phyloP scores from a whole-genome alignment of 2,329 filamentous ascomycete genomes.

The Calonectria pseudoturangicola region DNA sequence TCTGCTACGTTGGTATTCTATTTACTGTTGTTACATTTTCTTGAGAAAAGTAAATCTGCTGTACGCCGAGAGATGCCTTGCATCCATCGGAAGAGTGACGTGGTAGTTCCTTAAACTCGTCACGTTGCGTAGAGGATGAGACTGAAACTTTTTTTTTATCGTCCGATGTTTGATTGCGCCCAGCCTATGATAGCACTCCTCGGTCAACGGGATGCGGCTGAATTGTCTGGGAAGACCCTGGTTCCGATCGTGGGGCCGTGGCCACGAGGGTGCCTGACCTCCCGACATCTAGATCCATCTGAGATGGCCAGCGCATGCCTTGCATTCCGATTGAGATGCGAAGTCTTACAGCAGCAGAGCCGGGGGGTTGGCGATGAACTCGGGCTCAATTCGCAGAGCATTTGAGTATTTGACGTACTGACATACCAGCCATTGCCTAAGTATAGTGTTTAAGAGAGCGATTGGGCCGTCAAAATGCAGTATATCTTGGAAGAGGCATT shows the following conservation, averaged over 20 bases:
- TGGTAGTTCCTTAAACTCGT: slow-evolving; percentile 1
- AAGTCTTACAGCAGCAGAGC: background rate
- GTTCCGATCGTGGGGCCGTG: slow-evolving; percentile 7
- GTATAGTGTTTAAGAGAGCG: background rate
- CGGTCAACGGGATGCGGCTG: slow-evolving; percentile 24
- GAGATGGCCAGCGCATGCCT: slow-evolving; percentile 15
- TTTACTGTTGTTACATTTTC: background rate
- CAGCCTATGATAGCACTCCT: background rate
- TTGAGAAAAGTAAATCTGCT: background rate
- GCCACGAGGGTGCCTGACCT: slow-evolving; percentile 8
- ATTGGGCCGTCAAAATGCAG: background rate
- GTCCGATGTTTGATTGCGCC: slow-evolving; percentile 22
- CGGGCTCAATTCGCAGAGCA: background rate
- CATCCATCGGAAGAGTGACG: slow-evolving; percentile 8
- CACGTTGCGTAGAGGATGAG: background rate
- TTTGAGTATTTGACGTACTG: no score
- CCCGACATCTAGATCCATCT: slow-evolving; percentile 21
- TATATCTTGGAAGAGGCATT: slow-evolving; percentile 1
- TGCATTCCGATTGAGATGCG: slow-evolving; percentile 10
- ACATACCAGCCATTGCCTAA: no score
- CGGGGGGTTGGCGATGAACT: background rate
- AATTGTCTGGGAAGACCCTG: slow-evolving; percentile 21
- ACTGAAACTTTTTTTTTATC: slow-evolving; percentile 16
- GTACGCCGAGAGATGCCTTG: background rate
- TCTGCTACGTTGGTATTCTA: background rate